A percentile compares a stretch with the other conserved stretches of the same genome.
These are phyloP conservation scores for Yamadazyma takamatsuzukensis DNA, from an alignment of 805 yeast genomes.

Conservation along the genomic window DNA sequence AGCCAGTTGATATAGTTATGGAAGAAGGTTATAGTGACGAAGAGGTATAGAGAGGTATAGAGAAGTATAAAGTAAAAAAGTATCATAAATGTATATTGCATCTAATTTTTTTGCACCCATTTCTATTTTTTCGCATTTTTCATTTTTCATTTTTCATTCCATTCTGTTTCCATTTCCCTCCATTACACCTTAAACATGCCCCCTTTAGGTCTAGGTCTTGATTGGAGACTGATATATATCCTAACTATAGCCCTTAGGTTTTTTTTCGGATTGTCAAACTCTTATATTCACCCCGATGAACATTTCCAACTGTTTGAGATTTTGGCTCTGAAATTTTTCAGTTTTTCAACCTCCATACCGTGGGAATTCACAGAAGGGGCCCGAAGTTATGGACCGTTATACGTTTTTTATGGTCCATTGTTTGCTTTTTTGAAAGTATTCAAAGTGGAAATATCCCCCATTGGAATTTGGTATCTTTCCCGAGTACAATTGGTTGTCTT, in stretches of 20 bases:
- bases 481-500: conserved; percentile 47
- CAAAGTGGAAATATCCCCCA: conserved; percentile 40
- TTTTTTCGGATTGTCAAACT: conserved; percentile 59
- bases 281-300: conserved; percentile 97
- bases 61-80: conserved; percentile 3
- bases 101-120: no score
- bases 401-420: conserved; percentile 67
- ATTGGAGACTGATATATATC: conserved; percentile 50
- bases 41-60: conserved; percentile 10
- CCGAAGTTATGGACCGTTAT: conserved; percentile 68
- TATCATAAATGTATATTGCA: no score
- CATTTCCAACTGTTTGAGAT: conserved; percentile 90
- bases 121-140: no score
- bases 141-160: no score
- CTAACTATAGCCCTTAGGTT: conserved; percentile 46
- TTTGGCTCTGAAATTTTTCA: conserved; percentile 46
- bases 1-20: conserved; percentile 8
- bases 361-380: conserved; percentile 78
- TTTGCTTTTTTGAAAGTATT: conserved; percentile 30
- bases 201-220: conserved; percentile 14
- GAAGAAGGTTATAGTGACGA: conserved; percentile 23
- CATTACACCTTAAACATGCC: conserved; percentile 3
- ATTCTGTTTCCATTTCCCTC: no score
- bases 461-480: conserved; percentile 48
- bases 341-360: conserved; percentile 48